Percentiles rank a stretch among this genome's conserved stretches.
Evolutionary conservation across 2,329 filamentous ascomycete species (phyloP).

Genomic region (Juglanconis juglandina): DNA sequence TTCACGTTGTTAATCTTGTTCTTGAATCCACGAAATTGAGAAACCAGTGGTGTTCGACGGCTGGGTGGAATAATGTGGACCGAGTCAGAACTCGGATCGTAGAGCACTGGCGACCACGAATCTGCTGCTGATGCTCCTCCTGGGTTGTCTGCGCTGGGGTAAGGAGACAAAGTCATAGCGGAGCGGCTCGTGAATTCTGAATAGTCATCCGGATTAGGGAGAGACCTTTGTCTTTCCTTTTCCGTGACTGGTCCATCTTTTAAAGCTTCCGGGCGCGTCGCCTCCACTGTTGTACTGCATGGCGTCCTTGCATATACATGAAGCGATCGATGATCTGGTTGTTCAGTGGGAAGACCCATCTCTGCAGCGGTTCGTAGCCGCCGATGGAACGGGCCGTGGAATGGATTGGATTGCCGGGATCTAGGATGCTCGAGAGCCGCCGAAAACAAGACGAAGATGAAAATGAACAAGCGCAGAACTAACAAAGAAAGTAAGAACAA

Average conservation of each 20-base stretch:
- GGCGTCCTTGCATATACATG: slow-evolving; percentile 11
- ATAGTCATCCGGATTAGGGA: slow-evolving; percentile 7
- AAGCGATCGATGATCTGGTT: slow-evolving; percentile 2
- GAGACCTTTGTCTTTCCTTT: slow-evolving; percentile 4
- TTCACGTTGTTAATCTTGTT: not conserved
- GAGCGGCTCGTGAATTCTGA: slow-evolving; percentile 13
- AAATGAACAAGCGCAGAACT: not conserved
- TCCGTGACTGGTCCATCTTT: not conserved
- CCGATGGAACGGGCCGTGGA: slow-evolving; percentile 10
- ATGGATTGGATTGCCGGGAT: not conserved
- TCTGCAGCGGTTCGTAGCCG: slow-evolving; percentile 17
- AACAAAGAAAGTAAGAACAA: not conserved
- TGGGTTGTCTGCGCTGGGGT: slow-evolving; percentile 2
- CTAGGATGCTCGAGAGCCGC: not conserved
- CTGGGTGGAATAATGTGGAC: slow-evolving; percentile 5
- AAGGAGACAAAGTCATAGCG: slow-evolving; percentile 13
- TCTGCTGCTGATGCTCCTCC: slow-evolving; percentile 3
- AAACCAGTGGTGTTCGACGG: slow-evolving; percentile 1
- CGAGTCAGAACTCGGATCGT: slow-evolving; percentile 13
- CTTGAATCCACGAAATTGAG: not conserved
- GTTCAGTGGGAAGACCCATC: slow-evolving; percentile 7
- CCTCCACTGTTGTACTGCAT: slow-evolving; percentile 1
- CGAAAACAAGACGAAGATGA: not conserved
- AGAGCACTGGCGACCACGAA: slow-evolving; percentile 7
- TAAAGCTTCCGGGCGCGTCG: not conserved